A percentile compares a stretch with the other conserved stretches of the same genome.
Conservation (phyloP, 1,139 yeast species). For the Trichomonascaceae sp. region DNA sequence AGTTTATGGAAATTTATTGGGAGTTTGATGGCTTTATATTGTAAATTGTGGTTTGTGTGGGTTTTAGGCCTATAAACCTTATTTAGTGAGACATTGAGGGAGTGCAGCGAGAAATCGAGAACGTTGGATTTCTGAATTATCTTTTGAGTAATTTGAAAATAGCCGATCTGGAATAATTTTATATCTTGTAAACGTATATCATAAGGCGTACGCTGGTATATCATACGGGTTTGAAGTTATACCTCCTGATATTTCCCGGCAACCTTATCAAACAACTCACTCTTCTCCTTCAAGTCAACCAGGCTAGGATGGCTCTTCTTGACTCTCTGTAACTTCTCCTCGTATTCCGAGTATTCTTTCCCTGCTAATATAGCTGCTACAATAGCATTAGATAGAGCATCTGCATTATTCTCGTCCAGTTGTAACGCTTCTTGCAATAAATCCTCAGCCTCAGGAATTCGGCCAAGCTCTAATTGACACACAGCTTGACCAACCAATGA, state of each 20-base stretch:
- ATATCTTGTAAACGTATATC: no score
- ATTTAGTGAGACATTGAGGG: no score
- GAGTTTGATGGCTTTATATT: no score
- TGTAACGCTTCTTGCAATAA: conserved; percentile 41
- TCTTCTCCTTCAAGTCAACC: conserved; percentile 47
- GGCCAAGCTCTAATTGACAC: conserved; percentile 42
- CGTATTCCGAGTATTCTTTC: conserved; percentile 39
- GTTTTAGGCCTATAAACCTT: no score
- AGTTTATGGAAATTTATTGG: no score
- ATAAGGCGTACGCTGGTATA: no score
- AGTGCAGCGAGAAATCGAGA: no score
- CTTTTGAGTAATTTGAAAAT: no score
- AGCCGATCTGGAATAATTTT: no score
- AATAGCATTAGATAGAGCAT: conserved; percentile 54
- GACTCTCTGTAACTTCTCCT: conserved; percentile 37
- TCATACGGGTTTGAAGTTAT: no score
- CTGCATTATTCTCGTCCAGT: conserved; percentile 38
- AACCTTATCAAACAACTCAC: conserved; percentile 49
- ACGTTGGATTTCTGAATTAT: no score
- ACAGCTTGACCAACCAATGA: conserved; percentile 44
- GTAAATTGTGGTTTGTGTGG: no score
- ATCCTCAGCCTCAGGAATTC: conserved; percentile 44
- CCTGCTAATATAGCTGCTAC: conserved; percentile 48
- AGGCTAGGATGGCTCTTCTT: conserved; percentile 49
- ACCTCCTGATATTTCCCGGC: conserved; percentile 44